These are phyloP conservation scores for Neurospora terricola DNA, from an alignment of 495 filamentous ascomycete species.

Conservation along the genomic window DNA sequence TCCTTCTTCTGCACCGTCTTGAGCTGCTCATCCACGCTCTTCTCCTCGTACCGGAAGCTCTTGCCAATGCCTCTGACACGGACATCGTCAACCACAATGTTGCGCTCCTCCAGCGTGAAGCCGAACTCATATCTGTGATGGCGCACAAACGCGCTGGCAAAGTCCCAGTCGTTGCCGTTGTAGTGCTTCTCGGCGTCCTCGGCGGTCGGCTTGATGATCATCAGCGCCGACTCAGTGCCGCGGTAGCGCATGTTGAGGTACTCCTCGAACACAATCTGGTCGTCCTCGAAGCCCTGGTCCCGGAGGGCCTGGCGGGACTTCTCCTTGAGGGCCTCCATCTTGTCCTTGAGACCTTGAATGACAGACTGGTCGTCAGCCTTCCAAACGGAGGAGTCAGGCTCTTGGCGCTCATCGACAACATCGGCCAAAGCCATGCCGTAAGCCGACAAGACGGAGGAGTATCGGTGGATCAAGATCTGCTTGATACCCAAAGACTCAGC, in stretches of 20 bases:
- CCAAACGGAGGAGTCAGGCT: constrained; percentile 81
- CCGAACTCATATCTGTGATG: constrained; percentile 93
- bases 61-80: constrained; percentile 81
- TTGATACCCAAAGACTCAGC: constrained; percentile 78
- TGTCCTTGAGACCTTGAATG: constrained; percentile 40
- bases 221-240: constrained; percentile 78
- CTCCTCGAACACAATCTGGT: constrained; percentile 69
- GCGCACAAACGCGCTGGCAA: constrained; percentile 70
- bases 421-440: constrained; percentile 97
- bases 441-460: constrained; percentile 89
- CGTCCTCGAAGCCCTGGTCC: constrained; percentile 66
- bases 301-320: constrained; percentile 54
- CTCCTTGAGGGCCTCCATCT: constrained; percentile 55
- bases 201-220: constrained; percentile 59
- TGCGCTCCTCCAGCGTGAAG: constrained; percentile 78
- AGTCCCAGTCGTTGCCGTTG: constrained; percentile 61
- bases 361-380: constrained; percentile 38
- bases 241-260: constrained; percentile 86
- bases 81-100: constrained; percentile 90
- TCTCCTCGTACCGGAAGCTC: constrained; percentile 68
- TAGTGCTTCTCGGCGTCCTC: constrained; percentile 50
- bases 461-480: constrained; percentile 81
- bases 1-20: constrained; percentile 47
- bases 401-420: constrained; percentile 86
- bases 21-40: constrained; percentile 71